These are phyloP conservation scores for Lichtheimia corymbifera DNA, from an alignment of 371 early-diverging fungal genomes.

Conservation along the genomic window DNA sequence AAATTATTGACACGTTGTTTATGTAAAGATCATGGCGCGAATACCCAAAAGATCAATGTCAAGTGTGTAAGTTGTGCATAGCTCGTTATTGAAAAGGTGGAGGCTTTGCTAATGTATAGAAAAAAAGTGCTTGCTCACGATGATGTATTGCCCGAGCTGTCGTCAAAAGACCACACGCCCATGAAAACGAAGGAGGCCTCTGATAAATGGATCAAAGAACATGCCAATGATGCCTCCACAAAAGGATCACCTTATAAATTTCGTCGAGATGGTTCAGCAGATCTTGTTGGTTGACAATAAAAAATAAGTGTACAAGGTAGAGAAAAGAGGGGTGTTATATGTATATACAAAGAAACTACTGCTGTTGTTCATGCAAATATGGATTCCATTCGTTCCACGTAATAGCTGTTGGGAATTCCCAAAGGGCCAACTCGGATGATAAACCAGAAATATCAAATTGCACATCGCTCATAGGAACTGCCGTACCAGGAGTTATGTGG, in stretches of 20 bases:
- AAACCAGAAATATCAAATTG: constrained; percentile 27
- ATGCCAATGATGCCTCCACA: background rate
- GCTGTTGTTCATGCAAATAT: background rate
- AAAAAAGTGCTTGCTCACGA: constrained; percentile 7
- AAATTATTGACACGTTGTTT: background rate
- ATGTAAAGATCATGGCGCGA: constrained; percentile 6
- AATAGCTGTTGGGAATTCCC: constrained; percentile 32
- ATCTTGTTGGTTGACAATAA: constrained; percentile 6
- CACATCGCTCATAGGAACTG: background rate
- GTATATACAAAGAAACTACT: too few species aligned
- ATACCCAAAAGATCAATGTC: constrained; percentile 8
- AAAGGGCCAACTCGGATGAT: constrained; percentile 29
- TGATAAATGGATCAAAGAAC: constrained; percentile 8
- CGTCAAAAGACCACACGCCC: constrained; percentile 5
- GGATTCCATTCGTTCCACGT: constrained; percentile 42
- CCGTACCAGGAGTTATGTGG: background rate
- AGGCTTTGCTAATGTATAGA: background rate
- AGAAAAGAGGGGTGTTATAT: too few species aligned
- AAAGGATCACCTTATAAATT: constrained; percentile 3
- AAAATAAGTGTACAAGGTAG: too few species aligned
- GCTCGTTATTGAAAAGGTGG: background rate
- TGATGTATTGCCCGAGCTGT: background rate
- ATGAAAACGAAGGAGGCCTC: background rate
- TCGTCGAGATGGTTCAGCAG: constrained; percentile 8
- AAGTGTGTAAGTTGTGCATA: constrained; percentile 12